Percentiles rank a stretch among this genome's conserved stretches.
Conservation (phyloP, 2,329 filamentous ascomycete genomes). For the Arthroderma uncinatum region DNA sequence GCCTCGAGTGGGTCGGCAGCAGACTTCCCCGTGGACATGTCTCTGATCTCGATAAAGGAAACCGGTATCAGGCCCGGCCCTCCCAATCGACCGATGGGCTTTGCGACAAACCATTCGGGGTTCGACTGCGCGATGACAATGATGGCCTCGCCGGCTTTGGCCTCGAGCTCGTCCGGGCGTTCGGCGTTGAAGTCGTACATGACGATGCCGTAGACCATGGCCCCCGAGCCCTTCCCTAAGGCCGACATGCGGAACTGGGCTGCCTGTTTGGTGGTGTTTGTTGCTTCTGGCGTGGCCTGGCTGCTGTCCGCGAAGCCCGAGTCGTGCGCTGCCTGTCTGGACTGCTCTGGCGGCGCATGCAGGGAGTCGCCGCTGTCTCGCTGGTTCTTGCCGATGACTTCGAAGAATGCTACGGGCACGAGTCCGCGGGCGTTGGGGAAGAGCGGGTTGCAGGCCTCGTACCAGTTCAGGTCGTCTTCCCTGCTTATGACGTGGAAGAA, state of each 20-base stretch:
- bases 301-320: constrained; percentile 68
- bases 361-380: constrained; percentile 67
- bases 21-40: constrained; percentile 77
- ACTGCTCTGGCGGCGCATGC: constrained; percentile 36
- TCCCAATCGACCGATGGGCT: constrained; percentile 94
- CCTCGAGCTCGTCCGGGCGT: constrained; percentile 88
- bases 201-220: constrained; percentile 93
- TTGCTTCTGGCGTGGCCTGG: constrained; percentile 27
- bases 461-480: constrained; percentile 92
- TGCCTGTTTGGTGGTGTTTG: constrained; percentile 25
- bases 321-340: constrained; percentile 62
- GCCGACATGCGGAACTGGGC: constrained; percentile 32
- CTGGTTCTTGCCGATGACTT: constrained; percentile 82
- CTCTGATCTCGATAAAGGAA: constrained; percentile 89
- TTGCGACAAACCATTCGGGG: constrained; percentile 97
- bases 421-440: constrained; percentile 74
- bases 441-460: constrained; percentile 92
- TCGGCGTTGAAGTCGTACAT: constrained; percentile 96
- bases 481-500: constrained; percentile 97
- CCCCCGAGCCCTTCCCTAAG: constrained; percentile 49
- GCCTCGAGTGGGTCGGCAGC: constrained; percentile 75
- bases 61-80: constrained; percentile 92
- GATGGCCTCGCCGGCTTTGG: constrained; percentile 89
- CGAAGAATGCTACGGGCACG: constrained; percentile 89
- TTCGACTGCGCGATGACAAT: constrained; percentile 98